Evolutionary conservation across 768 basidiomycete genomes (phyloP).

Genomic region (Termitomyces heimii): DNA sequence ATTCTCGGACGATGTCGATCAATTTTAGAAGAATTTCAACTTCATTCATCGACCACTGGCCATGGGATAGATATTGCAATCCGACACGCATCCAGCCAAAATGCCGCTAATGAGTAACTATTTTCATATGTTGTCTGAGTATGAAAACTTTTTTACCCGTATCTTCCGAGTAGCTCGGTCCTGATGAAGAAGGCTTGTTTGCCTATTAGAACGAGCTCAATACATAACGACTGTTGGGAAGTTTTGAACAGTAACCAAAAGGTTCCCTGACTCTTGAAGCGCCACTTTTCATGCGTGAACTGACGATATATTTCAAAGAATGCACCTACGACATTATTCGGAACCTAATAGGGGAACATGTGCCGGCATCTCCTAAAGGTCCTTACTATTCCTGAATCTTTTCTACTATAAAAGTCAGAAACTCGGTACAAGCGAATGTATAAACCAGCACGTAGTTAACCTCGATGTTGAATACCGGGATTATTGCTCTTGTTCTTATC

Average conservation of each 20-base stretch:
- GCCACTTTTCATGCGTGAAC: neutral
- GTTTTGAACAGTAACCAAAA: neutral
- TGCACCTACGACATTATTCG: neutral
- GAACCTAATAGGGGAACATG: neutral
- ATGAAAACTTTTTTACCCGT: neutral
- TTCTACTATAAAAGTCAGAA: neutral
- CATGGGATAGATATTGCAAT: neutral
- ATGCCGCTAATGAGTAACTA: too few relatives aligned
- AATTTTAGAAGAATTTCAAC: neutral
- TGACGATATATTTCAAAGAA: neutral
- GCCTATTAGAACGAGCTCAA: neutral
- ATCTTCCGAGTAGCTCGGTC: neutral
- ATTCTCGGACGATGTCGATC: neutral
- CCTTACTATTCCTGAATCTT: neutral
- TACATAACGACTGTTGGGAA: neutral
- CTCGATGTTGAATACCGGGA: slow-evolving; percentile 1
- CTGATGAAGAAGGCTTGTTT: neutral
- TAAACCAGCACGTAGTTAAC: neutral
- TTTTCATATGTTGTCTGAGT: too few relatives aligned
- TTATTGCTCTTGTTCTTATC: neutral
- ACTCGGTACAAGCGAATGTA: neutral
- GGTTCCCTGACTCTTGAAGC: too few relatives aligned
- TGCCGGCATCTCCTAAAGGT: neutral
- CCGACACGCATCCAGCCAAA: neutral
- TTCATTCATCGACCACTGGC: neutral